Evolutionary conservation across 2,329 filamentous ascomycete genomes (phyloP), one percentile per base, ranked within the genome.

Genomic region (Volutella citrinella): DNA sequence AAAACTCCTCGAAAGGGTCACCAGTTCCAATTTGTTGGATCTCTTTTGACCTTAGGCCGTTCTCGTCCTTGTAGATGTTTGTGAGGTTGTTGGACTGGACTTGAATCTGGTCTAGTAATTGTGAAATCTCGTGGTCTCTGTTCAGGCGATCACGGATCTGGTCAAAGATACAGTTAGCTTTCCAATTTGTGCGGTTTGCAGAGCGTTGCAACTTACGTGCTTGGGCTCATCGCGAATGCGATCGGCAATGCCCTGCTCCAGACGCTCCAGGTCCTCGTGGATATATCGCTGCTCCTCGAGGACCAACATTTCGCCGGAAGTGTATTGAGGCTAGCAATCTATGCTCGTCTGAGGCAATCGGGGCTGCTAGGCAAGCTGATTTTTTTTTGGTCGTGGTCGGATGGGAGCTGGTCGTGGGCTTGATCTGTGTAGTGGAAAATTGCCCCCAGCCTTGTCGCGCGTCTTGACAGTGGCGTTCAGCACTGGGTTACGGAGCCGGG

Each of bases 241-340:
- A 66, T 97, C 90, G 34, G 87, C 84, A 54, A 96, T 84, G 34
- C 87, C 93, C 62, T 95, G 88, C 66, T 98, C 93, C 40, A 98
- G 77, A 45, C 93, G 83, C 74, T 98, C 93, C 31, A 98, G 70
- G 65, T 98, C 93, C 77, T 98, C 93, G 54, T 96, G 90, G 52
- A 96, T 79, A 55, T 87, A 89, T 52, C 93, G 80, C 66, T 97
- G 85, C 52, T 97, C 90, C 71, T 98, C 94, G 45, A 96, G 68
- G 49, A 95, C 70, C 81, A 95, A 70, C 89, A 96, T 82, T 7
- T 27, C 66, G 48, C 26, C 19, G 27, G 7, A 10, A 8, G 16
- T 21, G 7, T 9, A 5, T 11, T 20, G 14, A 13, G 14, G 6
- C n/a, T 13, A 10, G 9, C 11, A 18, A 15, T 16, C n/a, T 10